Percentiles rank a stretch among this genome's conserved stretches.
Evolutionary conservation across 228 moss, liverwort and hornwort genomes (phyloP).

Genomic region (Sphagnum fallax): DNA sequence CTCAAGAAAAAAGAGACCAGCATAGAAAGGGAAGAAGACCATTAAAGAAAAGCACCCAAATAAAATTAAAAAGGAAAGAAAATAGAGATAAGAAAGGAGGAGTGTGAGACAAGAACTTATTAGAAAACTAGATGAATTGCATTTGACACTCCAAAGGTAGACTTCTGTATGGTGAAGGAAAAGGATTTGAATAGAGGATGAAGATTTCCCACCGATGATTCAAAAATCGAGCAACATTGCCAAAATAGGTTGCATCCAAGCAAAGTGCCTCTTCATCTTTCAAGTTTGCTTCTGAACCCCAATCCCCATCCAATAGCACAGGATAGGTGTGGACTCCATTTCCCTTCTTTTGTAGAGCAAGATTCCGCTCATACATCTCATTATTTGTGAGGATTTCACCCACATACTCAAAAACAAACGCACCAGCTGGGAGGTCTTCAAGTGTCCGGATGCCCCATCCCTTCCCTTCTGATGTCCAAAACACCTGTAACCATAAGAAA

Average conservation of each 20-base stretch:
- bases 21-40: not conserved
- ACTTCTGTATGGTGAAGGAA: no score
- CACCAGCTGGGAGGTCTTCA: constrained; percentile 62
- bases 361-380: constrained; percentile 68
- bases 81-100: not conserved
- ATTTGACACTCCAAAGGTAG: no score
- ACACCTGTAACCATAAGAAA: constrained; percentile 39
- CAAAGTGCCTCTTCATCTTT: constrained; percentile 88
- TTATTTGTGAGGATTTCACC: constrained; percentile 81
- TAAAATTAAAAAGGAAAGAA: not conserved
- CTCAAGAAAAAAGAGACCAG: not conserved
- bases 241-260: constrained; percentile 70
- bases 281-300: constrained; percentile 67
- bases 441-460: constrained; percentile 80
- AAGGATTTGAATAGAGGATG: no score
- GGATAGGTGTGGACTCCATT: constrained; percentile 35
- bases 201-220: constrained; percentile 59
- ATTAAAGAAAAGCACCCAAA: not conserved
- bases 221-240: constrained; percentile 81
- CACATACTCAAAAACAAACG: constrained; percentile 74
- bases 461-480: constrained; percentile 62
- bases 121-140: no score
- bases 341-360: constrained; percentile 8
- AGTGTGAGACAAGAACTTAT: no score
- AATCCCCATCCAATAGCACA: constrained; percentile 76